Percentiles rank a stretch among this genome's conserved stretches.
Evolutionary conservation across 345 rosid species (phyloP).

Genomic region (Acer campestre): DNA sequence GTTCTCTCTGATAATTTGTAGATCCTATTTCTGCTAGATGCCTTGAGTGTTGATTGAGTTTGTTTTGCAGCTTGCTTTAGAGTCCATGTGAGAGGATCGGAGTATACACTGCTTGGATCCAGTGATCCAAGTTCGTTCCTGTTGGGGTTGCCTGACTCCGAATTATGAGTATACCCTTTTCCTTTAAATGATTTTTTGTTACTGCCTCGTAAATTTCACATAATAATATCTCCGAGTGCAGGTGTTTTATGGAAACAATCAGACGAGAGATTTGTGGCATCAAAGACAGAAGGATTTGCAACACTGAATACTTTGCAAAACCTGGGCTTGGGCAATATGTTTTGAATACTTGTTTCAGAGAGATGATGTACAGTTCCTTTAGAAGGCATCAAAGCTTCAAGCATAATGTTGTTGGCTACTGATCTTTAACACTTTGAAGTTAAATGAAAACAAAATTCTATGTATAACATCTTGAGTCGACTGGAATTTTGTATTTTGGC

Average conservation of each 20-base stretch:
- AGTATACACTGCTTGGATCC: constrained; percentile 66
- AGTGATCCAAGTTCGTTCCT: constrained; percentile 51
- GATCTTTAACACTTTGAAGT: no score
- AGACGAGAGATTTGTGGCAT: background rate
- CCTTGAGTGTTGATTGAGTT: constrained; percentile 16
- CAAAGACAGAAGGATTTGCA: background rate
- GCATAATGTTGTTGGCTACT: background rate
- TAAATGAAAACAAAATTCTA: background rate
- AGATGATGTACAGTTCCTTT: no score
- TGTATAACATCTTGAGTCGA: background rate
- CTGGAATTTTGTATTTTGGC: background rate
- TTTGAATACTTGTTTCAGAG: background rate
- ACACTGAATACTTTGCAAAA: constrained; percentile 10
- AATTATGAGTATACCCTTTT: constrained; percentile 33
- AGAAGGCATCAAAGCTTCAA: background rate
- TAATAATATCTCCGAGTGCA: background rate
- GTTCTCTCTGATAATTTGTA: background rate
- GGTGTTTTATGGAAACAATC: constrained; percentile 1
- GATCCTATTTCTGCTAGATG: background rate
- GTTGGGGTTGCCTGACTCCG: constrained; percentile 51
- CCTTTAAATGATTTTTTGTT: background rate
- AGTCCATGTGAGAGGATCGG: constrained; percentile 87
- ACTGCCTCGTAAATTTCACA: background rate
- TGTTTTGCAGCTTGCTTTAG: constrained; percentile 76
- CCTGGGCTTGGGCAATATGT: background rate